Evolutionary conservation across 1,139 yeast genomes (phyloP), one percentile per base, ranked within the genome.

Genomic region (Lodderomyces pseudojiufengensis): DNA sequence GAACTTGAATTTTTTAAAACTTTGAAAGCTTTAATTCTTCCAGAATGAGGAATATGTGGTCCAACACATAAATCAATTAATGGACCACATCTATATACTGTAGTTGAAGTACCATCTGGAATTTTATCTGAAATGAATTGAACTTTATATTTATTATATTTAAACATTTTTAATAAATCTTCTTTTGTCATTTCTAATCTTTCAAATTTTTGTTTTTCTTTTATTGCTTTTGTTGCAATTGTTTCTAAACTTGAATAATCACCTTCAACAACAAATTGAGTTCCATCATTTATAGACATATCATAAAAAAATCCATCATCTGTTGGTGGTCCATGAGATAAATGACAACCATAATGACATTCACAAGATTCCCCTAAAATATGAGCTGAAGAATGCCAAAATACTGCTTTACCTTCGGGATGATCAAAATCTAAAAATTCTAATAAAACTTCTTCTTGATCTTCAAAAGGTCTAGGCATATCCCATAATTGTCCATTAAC

Each of bases 321-420:
- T 43, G 97, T 92, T 58, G 99, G 98, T 31, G 99, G 99, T 46
- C 99, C 99, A 47, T 68, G 64, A 26, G 75, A 68, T 46, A 94
- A 78, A 57, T 90, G 96, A 48, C 95, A 95, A 47, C 97, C 97
- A 59, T 83, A 73, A 62, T 87, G 94, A 61, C 96, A 84, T 68
- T 94, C 99, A 69, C 95, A 84, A 35, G 97, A 94, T 69, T 94
- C 98, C 63, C 99, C 99, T 51, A 94, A 73, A 43, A 94, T 92
- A 65, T 94, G 99, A 39, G 99, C 99, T 50, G 95, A 84, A 4
- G 98, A 92, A 63, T 94, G 99, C 98, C 98, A 94, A 67, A 94
- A 94, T 32, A 92, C 98, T 48, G 80, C 80, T 60, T 82, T 86
- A 61, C 97, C 98, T 57, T 90, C 97, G 15, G 86, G 87, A 46